Evolutionary conservation across 1,284 basidiomycete species (phyloP).

Genomic region (Irpex sp.): DNA sequence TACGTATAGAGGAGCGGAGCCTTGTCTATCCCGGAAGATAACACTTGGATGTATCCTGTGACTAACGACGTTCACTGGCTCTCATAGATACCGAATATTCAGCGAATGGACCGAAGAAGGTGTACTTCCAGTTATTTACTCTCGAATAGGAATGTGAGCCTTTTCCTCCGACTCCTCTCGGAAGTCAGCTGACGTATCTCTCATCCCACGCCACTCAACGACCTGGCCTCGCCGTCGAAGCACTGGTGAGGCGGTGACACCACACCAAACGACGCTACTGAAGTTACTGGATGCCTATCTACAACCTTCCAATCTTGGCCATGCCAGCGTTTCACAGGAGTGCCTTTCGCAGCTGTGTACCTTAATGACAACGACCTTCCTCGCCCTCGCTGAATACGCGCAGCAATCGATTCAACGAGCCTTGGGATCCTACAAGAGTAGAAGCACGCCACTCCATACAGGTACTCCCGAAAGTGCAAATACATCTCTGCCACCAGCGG

Average conservation of each 20-base stretch:
- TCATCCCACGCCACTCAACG: not conserved
- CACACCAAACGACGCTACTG: conserved; percentile 80
- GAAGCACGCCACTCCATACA: not conserved
- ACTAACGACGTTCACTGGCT: not conserved
- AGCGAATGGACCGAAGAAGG: conserved; percentile 49
- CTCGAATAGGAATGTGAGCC: conserved; percentile 45
- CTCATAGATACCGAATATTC: conserved; percentile 51
- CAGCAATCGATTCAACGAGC: conserved; percentile 47
- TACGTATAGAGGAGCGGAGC: too few species aligned
- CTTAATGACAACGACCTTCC: conserved; percentile 51
- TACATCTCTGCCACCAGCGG: not conserved
- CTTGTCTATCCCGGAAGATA: not conserved
- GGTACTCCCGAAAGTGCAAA: conserved; percentile 10
- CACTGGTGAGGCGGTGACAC: conserved; percentile 77
- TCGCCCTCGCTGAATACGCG: conserved; percentile 49
- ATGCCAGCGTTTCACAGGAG: conserved; percentile 9
- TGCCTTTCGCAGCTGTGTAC: conserved; percentile 42
- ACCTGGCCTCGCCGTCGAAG: not conserved
- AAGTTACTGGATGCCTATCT: conserved; percentile 83
- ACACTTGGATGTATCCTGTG: not conserved
- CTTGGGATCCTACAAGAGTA: conserved; percentile 30
- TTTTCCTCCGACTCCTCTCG: not conserved
- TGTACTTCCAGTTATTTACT: conserved; percentile 46
- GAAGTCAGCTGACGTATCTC: conserved; percentile 12
- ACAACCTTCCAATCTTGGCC: conserved; percentile 36